Base-by-base conservation (phyloP, 2,329 filamentous ascomycete species). In the Penicillium sp. region DNA sequence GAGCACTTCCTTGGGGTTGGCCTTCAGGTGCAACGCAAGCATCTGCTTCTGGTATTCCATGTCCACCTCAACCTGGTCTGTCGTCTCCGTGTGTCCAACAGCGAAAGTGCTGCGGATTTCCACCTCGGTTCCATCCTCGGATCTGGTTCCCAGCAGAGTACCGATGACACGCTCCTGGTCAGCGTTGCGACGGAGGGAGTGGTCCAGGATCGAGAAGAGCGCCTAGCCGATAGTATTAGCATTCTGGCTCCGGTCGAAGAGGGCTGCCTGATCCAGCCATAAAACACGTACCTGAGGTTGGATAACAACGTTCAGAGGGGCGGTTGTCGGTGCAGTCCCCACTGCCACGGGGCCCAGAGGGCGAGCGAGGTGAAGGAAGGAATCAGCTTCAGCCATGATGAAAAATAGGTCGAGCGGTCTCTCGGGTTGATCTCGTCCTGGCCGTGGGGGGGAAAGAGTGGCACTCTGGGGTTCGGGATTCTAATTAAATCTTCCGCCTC, bases 21-120 rank as follows among this genome's bases (percentile, higher is more conserved):
- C 91, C 75, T 91, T 90, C 61, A 97, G 83, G 70, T 95, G 91
- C 62, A 98, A 78, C 53, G 87, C 85, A 51, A 97, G 84, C 93
- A 98, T 98, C 72, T 91, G 90, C 81, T 97, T 97, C 76, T 98
- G 93, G 75, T 97, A 98, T 74, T 98, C 93, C 80, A 98, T 95
- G 70, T 98, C 93, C 57, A 98, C 93, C 74, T 98, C 93, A 64
- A 98, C 93, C 74, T 98, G 93, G 73, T 98, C 93, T 69, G 90
- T 87, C 61, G 91, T 95, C 76, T 98, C 93, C 61, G 91, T 97
- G 77, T 98, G 93, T 60, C 91, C 90, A 66, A 98, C 95, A 61
- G 93, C 93, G 71, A 98, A 98, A 76, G 88, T 91, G 67, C 88
- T 94, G 68, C 88, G 84, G 65, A 98, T 93, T 73, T 95, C 89